Percentiles rank a stretch among this genome's conserved stretches.
These are phyloP conservation scores for Auriscalpium vulgare DNA, from an alignment of 768 basidiomycete genomes.

Conservation along the genomic window DNA sequence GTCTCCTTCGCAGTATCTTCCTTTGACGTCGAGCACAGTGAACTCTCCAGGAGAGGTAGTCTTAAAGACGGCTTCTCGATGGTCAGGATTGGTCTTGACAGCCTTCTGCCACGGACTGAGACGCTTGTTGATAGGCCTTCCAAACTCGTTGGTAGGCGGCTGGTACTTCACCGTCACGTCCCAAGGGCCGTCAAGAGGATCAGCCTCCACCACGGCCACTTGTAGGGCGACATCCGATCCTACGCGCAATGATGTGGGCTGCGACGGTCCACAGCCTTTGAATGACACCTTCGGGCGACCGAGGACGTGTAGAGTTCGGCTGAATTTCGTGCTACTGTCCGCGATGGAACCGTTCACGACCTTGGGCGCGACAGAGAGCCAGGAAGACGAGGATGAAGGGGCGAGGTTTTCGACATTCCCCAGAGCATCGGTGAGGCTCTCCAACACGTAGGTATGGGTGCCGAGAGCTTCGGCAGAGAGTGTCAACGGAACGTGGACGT, in stretches of 20 bases:
- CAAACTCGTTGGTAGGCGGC: conserved; percentile 36
- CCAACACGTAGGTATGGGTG: conserved; percentile 63
- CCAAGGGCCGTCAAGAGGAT: conserved; percentile 64
- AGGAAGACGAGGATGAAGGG: conserved; percentile 1
- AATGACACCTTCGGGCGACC: conserved; percentile 68
- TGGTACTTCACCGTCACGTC: conserved; percentile 55
- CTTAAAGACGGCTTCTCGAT: conserved; percentile 37
- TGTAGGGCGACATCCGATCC: conserved; percentile 54
- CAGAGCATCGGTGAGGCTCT: conserved; percentile 75
- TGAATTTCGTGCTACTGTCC: conserved; percentile 36
- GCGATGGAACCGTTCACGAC: conserved; percentile 18
- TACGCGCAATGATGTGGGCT: conserved; percentile 62
- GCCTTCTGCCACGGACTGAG: conserved; percentile 58
- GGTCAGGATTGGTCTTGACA: conserved; percentile 39
- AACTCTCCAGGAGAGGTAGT: conserved; percentile 72
- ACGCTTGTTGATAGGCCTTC: conserved; percentile 30
- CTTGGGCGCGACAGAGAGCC: neutral
- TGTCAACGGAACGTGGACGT: conserved; percentile 60
- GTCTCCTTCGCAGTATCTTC: conserved; percentile 77
- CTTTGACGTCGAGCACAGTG: conserved; percentile 58
- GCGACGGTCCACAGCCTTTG: conserved; percentile 62
- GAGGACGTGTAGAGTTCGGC: conserved; percentile 61
- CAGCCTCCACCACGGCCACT: conserved; percentile 44
- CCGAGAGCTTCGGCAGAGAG: conserved; percentile 58
- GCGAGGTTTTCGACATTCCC: conserved; percentile 47